A percentile compares a stretch with the other conserved stretches of the same genome.
These are phyloP conservation scores for Rhypophila decipiens DNA, from an alignment of 495 filamentous ascomycete genomes.

Conservation along the genomic window DNA sequence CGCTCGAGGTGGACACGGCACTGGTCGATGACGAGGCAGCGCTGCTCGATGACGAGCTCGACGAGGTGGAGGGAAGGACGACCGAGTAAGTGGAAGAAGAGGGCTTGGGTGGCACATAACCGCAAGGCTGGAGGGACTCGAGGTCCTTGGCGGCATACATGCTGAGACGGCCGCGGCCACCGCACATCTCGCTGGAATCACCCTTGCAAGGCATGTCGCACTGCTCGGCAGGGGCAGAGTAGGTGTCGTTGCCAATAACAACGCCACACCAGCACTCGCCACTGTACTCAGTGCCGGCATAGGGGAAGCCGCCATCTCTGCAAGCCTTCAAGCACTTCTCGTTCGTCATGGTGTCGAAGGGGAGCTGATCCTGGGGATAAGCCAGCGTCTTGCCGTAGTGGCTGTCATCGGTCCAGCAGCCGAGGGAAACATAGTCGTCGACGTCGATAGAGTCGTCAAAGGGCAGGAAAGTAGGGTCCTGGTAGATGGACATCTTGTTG, in stretches of 20 bases:
- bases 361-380: slow-evolving; percentile 37
- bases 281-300: slow-evolving; percentile 46
- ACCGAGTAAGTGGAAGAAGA: background rate
- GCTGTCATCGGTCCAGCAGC: slow-evolving; percentile 52
- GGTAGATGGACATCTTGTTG: slow-evolving; percentile 41
- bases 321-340: slow-evolving; percentile 43
- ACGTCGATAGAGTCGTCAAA: slow-evolving; percentile 30
- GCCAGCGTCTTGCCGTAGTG: slow-evolving; percentile 41
- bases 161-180: slow-evolving; percentile 36
- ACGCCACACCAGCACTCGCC: slow-evolving; percentile 41
- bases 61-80: slow-evolving; percentile 3
- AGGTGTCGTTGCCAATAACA: slow-evolving; percentile 43
- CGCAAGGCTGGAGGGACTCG: slow-evolving; percentile 41
- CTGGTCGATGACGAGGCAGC: slow-evolving; percentile 1
- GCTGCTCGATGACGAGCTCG: slow-evolving; percentile 9
- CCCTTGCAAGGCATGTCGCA: slow-evolving; percentile 47
- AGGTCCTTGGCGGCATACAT: slow-evolving; percentile 39
- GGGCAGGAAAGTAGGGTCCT: slow-evolving; percentile 47
- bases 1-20: slow-evolving; percentile 1
- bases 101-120: slow-evolving; percentile 16
- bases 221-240: slow-evolving; percentile 24
- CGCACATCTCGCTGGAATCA: slow-evolving; percentile 37
- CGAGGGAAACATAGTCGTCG: slow-evolving; percentile 42
- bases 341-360: slow-evolving; percentile 30
- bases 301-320: slow-evolving; percentile 38